Conservation (phyloP, 306 rosid genomes). For the Lathyrus tuberosus region DNA sequence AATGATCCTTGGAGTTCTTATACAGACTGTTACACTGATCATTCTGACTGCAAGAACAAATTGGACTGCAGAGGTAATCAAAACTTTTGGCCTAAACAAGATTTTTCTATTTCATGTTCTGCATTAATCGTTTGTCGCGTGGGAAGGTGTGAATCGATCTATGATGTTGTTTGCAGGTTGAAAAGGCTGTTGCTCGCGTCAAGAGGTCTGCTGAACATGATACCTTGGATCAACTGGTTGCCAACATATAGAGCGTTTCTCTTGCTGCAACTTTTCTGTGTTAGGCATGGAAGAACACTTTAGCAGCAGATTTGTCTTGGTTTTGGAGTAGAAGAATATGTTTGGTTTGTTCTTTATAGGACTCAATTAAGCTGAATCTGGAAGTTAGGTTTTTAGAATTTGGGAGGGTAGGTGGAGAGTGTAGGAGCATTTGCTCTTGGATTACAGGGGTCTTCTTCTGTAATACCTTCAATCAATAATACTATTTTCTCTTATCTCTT, state of each 20-base stretch:
- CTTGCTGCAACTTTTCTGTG: not conserved
- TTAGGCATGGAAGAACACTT: not conserved
- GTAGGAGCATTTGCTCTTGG: not conserved
- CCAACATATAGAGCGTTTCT: constrained; percentile 19
- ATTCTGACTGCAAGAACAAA: constrained; percentile 65
- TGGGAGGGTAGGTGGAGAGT: not conserved
- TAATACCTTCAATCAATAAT: not conserved
- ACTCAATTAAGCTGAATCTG: not conserved
- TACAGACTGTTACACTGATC: constrained; percentile 62
- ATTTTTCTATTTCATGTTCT: not conserved
- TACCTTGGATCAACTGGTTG: constrained; percentile 37
- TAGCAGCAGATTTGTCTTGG: not conserved
- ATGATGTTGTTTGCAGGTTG: constrained; percentile 50
- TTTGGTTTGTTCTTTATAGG: not conserved
- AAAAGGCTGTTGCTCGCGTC: constrained; percentile 53
- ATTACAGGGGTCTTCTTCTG: not conserved
- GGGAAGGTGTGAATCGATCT: not conserved
- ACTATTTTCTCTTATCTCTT: not conserved
- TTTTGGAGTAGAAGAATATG: not conserved
- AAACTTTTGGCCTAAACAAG: not conserved
- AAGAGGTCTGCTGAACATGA: constrained; percentile 54
- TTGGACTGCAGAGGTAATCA: constrained; percentile 64
- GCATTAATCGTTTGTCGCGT: not conserved
- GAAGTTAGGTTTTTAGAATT: not conserved
- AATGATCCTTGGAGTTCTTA: constrained; percentile 66